These are phyloP conservation scores for Alternaria panax DNA, from an alignment of 2,329 filamentous ascomycete genomes.

Conservation along the genomic window DNA sequence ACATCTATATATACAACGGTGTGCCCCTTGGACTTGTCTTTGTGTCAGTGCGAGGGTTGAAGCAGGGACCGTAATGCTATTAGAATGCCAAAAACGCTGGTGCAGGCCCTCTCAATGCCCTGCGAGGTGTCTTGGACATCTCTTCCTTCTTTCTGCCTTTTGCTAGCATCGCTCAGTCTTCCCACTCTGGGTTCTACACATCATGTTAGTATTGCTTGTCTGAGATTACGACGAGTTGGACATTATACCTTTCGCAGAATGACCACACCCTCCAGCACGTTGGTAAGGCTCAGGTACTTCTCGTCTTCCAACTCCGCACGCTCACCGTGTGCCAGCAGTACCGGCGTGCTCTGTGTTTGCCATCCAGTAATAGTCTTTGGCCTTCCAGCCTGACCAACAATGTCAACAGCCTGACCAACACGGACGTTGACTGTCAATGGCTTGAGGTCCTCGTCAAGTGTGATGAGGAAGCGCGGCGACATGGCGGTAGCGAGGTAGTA, in stretches of 20 bases:
- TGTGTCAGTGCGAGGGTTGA: neutral
- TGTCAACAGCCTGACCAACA: slow-evolving; percentile 96
- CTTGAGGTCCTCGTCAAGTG: slow-evolving; percentile 91
- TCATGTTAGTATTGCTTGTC: slow-evolving; percentile 19
- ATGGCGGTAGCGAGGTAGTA: slow-evolving; percentile 98
- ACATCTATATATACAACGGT: slow-evolving; percentile 39
- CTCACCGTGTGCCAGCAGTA: slow-evolving; percentile 92
- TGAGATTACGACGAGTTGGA: neutral
- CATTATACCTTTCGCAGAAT: slow-evolving; percentile 90
- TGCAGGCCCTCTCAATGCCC: slow-evolving; percentile 16
- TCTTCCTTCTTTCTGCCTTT: slow-evolving; percentile 3
- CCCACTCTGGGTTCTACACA: slow-evolving; percentile 56
- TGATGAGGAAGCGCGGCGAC: slow-evolving; percentile 95
- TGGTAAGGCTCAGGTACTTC: slow-evolving; percentile 91
- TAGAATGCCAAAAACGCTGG: slow-evolving; percentile 34
- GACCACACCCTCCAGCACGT: slow-evolving; percentile 90
- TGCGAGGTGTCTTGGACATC: neutral
- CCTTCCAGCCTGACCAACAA: slow-evolving; percentile 94
- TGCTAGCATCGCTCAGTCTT: slow-evolving; percentile 41
- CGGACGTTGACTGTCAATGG: slow-evolving; percentile 95
- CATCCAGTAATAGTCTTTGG: slow-evolving; percentile 99
- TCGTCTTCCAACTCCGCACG: slow-evolving; percentile 97
- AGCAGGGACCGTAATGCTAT: slow-evolving; percentile 34
- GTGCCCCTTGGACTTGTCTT: neutral
- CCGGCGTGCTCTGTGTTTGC: slow-evolving; percentile 99